Evolutionary conservation across 2,329 filamentous ascomycete genomes (phyloP), one percentile per base, ranked within the genome.

Genomic region (Aspergillus bombycis): DNA sequence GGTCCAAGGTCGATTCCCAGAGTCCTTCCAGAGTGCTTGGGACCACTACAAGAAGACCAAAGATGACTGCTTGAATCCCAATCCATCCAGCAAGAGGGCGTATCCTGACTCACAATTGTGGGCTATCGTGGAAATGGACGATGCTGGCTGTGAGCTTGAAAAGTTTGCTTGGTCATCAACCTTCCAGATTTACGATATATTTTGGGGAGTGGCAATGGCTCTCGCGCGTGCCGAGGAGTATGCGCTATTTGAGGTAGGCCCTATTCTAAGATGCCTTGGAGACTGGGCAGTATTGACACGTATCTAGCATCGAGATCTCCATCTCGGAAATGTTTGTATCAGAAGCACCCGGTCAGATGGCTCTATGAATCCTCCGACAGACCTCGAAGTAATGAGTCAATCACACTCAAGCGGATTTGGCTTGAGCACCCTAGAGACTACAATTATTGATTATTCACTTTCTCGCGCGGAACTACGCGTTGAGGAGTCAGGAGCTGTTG

Each of bases 371-470:
- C 70, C 76, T 34, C 72, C 76, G 5, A 70, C 74, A 3, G 71
- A 77, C 41, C 60, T 75, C 19, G 72, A 75, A 2, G 65, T 76
- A 45, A 70, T 69, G 21, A 66, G 71, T 23, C 68, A 74, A 14
- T 65, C 71, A n/a, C 75, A 74, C 21, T 71, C 74, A 2, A 75
- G 82, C 62, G 77, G 77, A 23, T 77, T 88, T 28, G 81, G 82
- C 2, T 81, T 86, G 62, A 86, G 85, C 16, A 79, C 80, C 1
- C 75, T 89, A 4, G 85, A 88, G 67, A 86, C 86, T 1, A 89
- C 88, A 0, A 82, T 90, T 28, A 90, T 90, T 67, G 88, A 90
- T 73, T 90, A 90, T 74, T 89, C 88, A 1, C 82, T 90, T 41
- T 89, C 87, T 1, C 84, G 88, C n/a, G 86, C 86, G 2, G 80